Conservation (phyloP, 78 protist species). For the Anaeramoeba ignava region DNA sequence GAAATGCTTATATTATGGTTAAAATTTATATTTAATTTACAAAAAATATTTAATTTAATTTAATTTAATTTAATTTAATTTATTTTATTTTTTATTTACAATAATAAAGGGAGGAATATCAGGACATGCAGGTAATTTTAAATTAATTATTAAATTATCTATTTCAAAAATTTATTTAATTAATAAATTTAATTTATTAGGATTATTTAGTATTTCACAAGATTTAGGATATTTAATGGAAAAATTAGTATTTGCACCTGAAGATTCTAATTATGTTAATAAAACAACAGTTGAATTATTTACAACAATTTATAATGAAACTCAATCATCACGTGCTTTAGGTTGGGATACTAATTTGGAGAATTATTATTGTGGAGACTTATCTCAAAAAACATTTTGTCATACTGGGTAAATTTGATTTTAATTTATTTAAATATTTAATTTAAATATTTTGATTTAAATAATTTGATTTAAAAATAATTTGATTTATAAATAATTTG, state of each 20-base stretch:
- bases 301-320: neutral
- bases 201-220: neutral
- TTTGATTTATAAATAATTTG: no score
- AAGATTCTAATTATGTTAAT: neutral
- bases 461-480: no score
- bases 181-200: no score
- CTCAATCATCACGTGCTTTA: neutral
- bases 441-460: no score
- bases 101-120: neutral
- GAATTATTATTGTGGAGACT: neutral
- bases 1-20: neutral
- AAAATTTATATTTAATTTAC: no score
- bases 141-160: no score
- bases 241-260: neutral
- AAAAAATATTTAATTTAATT: no score
- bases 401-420: neutral
- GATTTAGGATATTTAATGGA: neutral
- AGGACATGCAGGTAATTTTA: neutral
- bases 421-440: no score
- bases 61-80: no score
- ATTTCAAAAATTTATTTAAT: no score
- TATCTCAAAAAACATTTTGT: neutral
- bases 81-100: no score
- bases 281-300: neutral
- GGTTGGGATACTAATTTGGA: neutral